Base-by-base conservation (phyloP, 78 protist species). In the Guillardia theta region DNA sequence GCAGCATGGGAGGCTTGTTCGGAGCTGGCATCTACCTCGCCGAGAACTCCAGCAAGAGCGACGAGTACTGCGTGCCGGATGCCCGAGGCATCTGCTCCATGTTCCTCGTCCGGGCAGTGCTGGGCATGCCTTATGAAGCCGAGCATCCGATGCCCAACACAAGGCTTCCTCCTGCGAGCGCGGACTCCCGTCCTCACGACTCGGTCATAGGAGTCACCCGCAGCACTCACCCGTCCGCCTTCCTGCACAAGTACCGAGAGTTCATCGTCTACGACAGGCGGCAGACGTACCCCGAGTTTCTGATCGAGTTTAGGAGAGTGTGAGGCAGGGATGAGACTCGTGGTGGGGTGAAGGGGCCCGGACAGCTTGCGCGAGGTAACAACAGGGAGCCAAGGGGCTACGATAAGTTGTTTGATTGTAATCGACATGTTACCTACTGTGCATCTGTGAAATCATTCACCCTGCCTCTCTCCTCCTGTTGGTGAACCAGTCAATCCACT, bases 21-120 rank as follows among this genome's bases (percentile, higher is more conserved):
- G 90, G 90, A 27, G 90, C 90, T 18, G 90, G 90, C 41, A 21
- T 27, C 90, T 78, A 78, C 48, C 44, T 78, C 39, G 90, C 50
- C 10, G 48, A 43, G 43, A 37, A 44, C 50, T 37, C 90, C 43
- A 24, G 90, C 48, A 78, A 78, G 50, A 1, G 41, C 41, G 3
- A 43, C 50, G 53, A 78, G 90, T 78, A 58, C 27, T n/a, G n/a
- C n/a, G 64, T 12, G 64, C 64, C 64, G 15, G 64, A 53, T 19
- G 64, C 64, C 64, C 64, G 64, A 15, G 64, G 64, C 33, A 19
- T 21, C 64, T 53, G 15, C 64, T 53, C 33, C 64, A 53, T 53
- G 64, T 53, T 53, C 19, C 47, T 70, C 6, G 87, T 36, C 47
- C 87, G 87, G 37, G 87, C 37, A 43, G 15, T 70, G 87, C 9